phyloP scores from a whole-genome alignment of 192 early-diverging fungal genomes.

The Obelidium mucronatum region DNA sequence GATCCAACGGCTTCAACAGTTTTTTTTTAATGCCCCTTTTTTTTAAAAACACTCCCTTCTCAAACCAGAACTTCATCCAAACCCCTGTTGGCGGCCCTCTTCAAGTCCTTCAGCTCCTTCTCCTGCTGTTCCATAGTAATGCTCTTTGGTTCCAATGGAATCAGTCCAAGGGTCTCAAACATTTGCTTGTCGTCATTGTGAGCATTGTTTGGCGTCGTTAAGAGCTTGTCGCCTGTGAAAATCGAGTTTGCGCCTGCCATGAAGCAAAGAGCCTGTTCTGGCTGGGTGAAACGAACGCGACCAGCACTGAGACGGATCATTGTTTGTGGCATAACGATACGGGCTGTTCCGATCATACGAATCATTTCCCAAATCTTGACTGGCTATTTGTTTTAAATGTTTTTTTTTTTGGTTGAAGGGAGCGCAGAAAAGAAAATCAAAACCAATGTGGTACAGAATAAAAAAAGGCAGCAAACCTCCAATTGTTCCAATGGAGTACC shows the following conservation, averaged over 20 bases:
- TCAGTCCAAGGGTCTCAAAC: conserved; percentile 67
- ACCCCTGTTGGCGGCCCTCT: no score
- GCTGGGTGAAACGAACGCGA: conserved; percentile 71
- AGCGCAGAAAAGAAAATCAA: no score
- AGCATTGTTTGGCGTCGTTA: conserved; percentile 84
- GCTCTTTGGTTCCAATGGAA: conserved; percentile 22
- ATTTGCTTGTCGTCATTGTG: conserved; percentile 72
- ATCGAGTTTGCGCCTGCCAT: conserved; percentile 86
- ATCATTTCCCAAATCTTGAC: conserved; percentile 86
- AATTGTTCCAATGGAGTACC: conserved; percentile 82
- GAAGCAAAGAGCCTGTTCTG: conserved; percentile 80
- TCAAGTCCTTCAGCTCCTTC: not conserved
- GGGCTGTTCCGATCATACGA: conserved; percentile 83
- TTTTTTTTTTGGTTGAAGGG: not conserved
- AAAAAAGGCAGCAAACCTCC: conserved; percentile 54
- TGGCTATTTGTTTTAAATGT: no score
- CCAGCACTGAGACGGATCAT: conserved; percentile 80
- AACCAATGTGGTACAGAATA: not conserved
- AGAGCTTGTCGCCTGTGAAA: conserved; percentile 83
- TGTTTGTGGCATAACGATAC: conserved; percentile 80
- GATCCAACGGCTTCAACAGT: no score
- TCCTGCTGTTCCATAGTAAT: not conserved
- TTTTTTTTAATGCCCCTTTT: no score
- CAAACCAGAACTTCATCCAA: no score
- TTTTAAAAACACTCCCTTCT: no score